Percentiles rank a stretch among this genome's conserved stretches.
These are phyloP conservation scores for Linum tenue DNA, from an alignment of 345 rosid genomes.

Conservation along the genomic window DNA sequence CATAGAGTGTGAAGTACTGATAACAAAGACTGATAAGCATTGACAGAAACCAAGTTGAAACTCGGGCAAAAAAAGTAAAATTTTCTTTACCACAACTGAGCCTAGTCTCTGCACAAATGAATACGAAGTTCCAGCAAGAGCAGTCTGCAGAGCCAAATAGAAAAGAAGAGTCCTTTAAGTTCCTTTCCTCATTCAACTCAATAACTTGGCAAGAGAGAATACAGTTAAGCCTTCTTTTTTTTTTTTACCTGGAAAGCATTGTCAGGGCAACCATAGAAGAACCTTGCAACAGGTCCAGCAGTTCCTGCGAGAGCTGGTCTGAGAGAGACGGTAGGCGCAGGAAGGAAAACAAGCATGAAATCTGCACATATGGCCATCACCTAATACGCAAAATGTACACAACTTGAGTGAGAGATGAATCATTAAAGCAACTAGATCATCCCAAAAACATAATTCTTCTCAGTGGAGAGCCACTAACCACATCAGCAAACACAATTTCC, in stretches of 20 bases:
- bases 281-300: conserved; percentile 71
- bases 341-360: conserved; percentile 97
- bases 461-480: conserved; percentile 40
- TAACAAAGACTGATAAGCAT: not conserved
- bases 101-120: conserved; percentile 75
- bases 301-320: conserved; percentile 56
- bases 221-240: not conserved
- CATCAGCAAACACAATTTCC: conserved; percentile 88
- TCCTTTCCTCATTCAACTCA: not conserved
- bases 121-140: conserved; percentile 80
- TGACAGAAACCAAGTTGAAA: not conserved
- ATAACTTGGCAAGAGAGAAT: conserved; percentile 8
- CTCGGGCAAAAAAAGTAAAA: not conserved
- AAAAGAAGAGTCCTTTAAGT: not conserved
- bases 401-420: not conserved
- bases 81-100: conserved; percentile 60
- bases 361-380: conserved; percentile 96
- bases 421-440: not conserved
- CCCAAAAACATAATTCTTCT: no score
- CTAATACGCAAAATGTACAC: conserved; percentile 24
- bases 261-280: conserved; percentile 86
- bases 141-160: conserved; percentile 41
- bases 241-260: conserved; percentile 82
- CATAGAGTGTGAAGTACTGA: not conserved
- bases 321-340: conserved; percentile 91